Evolutionary conservation across 306 rosid genomes (phyloP).

Genomic region (Oemleria cerasiformis): DNA sequence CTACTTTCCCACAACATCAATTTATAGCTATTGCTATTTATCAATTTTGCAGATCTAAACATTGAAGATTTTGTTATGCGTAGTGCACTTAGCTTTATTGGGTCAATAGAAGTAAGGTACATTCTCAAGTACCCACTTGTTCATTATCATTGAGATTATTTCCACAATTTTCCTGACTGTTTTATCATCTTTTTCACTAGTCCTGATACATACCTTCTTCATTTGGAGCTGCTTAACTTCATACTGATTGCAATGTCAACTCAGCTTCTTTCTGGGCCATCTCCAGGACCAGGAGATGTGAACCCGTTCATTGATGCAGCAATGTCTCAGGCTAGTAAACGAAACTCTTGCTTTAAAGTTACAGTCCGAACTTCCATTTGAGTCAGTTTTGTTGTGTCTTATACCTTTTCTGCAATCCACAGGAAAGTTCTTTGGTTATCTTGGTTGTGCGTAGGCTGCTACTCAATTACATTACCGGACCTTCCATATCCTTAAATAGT

Average conservation of each 20-base stretch:
- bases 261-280: constrained; percentile 96
- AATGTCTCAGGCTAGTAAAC: constrained; percentile 77
- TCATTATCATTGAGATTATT: constrained; percentile 29
- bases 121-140: constrained; percentile 26
- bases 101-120: constrained; percentile 88
- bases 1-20: background rate
- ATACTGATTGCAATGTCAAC: constrained; percentile 90
- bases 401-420: constrained; percentile 37
- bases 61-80: constrained; percentile 64
- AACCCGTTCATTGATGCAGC: constrained; percentile 93
- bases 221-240: constrained; percentile 92
- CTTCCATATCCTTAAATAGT: constrained; percentile 47
- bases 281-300: constrained; percentile 77
- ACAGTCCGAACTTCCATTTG: constrained; percentile 17
- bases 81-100: constrained; percentile 69
- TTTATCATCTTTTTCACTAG: constrained; percentile 29
- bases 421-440: constrained; percentile 76
- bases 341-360: constrained; percentile 25
- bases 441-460: constrained; percentile 69
- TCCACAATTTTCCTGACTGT: constrained; percentile 38
- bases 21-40: background rate
- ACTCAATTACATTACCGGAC: constrained; percentile 59
- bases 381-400: constrained; percentile 25
- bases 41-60: constrained; percentile 64
- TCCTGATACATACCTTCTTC: constrained; percentile 63